These are phyloP conservation scores for Trypanosoma caninum DNA, from an alignment of 208 protist genomes.

Conservation along the genomic window DNA sequence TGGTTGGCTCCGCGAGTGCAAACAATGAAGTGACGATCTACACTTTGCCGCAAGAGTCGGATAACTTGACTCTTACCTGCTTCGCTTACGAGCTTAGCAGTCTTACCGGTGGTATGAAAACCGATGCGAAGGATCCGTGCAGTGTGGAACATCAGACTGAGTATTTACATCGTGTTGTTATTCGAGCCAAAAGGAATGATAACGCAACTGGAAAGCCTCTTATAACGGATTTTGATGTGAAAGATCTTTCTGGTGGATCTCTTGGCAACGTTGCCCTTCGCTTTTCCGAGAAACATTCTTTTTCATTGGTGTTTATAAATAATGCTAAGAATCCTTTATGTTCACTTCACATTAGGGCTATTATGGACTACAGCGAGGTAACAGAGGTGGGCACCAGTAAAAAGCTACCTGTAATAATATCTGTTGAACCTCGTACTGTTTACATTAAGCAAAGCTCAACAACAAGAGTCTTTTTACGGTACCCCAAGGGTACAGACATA, in stretches of 20 bases:
- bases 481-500: constrained; percentile 20
- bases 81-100: constrained; percentile 65
- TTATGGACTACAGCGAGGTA: constrained; percentile 23
- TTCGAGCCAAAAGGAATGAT: constrained; percentile 38
- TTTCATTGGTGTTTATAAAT: constrained; percentile 67
- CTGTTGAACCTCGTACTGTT: constrained; percentile 47
- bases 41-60: not conserved
- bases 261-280: constrained; percentile 35
- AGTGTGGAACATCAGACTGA: constrained; percentile 56
- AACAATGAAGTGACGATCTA: constrained; percentile 23
- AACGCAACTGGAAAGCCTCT: constrained; percentile 11
- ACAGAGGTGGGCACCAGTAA: constrained; percentile 7
- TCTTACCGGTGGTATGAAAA: constrained; percentile 23
- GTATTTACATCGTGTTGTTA: constrained; percentile 42
- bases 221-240: constrained; percentile 45
- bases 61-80: constrained; percentile 39
- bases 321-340: constrained; percentile 32
- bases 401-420: constrained; percentile 41
- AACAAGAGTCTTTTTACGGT: constrained; percentile 45
- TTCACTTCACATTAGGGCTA: constrained; percentile 37
- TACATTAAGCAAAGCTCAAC: constrained; percentile 27
- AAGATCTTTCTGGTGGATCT: constrained; percentile 57
- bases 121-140: constrained; percentile 41
- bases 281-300: constrained; percentile 22
- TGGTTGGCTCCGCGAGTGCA: constrained; percentile 13